Conservation (phyloP, 164 flowering plant species). For the Vitis cinerea region DNA sequence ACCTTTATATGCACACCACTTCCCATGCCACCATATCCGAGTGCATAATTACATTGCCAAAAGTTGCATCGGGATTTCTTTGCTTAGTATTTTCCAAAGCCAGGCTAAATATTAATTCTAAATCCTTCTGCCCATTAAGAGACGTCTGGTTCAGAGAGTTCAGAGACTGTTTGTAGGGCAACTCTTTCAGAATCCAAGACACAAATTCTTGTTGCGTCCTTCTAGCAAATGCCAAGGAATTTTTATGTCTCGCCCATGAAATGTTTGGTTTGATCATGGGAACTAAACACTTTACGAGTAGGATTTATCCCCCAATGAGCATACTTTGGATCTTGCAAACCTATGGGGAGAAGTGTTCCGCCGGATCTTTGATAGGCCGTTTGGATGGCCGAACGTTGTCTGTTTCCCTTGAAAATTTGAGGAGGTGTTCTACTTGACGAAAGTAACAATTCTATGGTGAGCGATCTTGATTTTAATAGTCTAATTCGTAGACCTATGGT, state of each 20-base stretch:
- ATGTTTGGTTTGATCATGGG: constrained; percentile 36
- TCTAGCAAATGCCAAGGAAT: constrained; percentile 79
- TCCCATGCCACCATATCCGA: constrained; percentile 34
- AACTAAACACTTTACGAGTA: constrained; percentile 51
- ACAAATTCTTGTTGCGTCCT: constrained; percentile 61
- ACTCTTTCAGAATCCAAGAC: constrained; percentile 59
- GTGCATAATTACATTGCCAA: constrained; percentile 47
- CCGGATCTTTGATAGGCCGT: too few species aligned
- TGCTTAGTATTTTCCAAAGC: constrained; percentile 77
- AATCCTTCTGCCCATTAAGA: constrained; percentile 41
- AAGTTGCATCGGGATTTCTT: constrained; percentile 66
- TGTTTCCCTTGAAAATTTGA: too few species aligned
- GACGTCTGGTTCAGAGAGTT: constrained; percentile 49
- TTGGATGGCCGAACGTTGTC: too few species aligned
- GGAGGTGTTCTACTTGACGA: too few species aligned
- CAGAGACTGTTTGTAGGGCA: constrained; percentile 50
- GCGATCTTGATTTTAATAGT: too few species aligned
- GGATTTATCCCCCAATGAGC: constrained; percentile 65
- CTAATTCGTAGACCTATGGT: too few species aligned
- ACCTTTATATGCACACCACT: too few species aligned
- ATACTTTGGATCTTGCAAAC: constrained; percentile 46
- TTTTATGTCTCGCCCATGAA: constrained; percentile 49
- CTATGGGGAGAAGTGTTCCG: too few species aligned
- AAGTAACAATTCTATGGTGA: too few species aligned
- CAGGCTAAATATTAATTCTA: constrained; percentile 52